Evolutionary conservation across 2,329 filamentous ascomycete species (phyloP).

Genomic region (Xylariaceae sp.): DNA sequence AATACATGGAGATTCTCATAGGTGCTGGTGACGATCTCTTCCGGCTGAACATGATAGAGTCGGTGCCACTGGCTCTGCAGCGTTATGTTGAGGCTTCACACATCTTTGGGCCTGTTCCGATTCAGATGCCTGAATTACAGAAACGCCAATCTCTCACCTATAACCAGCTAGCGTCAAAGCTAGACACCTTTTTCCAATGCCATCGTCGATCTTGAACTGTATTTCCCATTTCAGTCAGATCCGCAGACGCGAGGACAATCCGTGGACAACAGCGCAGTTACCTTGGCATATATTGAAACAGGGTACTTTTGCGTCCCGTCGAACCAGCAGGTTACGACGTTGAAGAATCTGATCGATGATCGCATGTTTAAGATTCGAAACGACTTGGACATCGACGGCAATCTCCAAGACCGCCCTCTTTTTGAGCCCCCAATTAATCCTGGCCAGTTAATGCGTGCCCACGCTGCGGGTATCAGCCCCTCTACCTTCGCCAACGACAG

Average conservation of each 20-base stretch:
- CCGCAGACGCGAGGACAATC: not conserved
- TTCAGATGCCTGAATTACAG: too few relatives aligned
- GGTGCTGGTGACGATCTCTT: constrained; percentile 7
- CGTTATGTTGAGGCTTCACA: constrained; percentile 14
- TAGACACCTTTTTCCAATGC: constrained; percentile 6
- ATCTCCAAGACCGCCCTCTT: not conserved
- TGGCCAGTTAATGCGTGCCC: not conserved
- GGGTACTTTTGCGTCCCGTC: constrained; percentile 9
- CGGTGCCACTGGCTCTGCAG: constrained; percentile 5
- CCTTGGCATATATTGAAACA: not conserved
- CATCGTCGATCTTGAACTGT: not conserved
- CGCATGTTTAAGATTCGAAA: constrained; percentile 10
- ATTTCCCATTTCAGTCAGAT: constrained; percentile 18
- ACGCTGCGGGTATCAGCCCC: not conserved
- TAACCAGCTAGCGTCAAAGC: too few relatives aligned
- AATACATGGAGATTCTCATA: constrained; percentile 14
- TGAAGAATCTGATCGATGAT: constrained; percentile 1
- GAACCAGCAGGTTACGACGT: not conserved
- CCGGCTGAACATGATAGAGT: constrained; percentile 7
- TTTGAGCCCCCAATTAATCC: constrained; percentile 10
- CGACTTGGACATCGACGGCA: constrained; percentile 5
- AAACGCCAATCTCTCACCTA: too few relatives aligned
- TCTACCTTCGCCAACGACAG: constrained; percentile 4
- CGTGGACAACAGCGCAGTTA: not conserved
- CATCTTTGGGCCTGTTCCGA: constrained; percentile 2